phyloP scores from a whole-genome alignment of 768 basidiomycete genomes.

The Baorangia bicolor region DNA sequence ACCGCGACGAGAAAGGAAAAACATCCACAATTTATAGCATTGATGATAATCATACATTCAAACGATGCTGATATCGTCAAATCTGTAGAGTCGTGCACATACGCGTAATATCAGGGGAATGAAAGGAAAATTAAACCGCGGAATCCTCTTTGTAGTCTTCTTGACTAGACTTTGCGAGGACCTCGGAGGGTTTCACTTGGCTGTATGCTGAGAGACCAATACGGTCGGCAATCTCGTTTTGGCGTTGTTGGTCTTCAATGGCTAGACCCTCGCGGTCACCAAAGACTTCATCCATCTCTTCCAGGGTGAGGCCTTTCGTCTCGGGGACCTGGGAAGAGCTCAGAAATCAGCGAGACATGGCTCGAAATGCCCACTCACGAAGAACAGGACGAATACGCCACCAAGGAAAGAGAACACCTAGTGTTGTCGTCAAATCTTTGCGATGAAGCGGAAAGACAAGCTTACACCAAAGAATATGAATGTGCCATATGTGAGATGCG shows the following conservation, averaged over 20 bases:
- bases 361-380: conserved; percentile 40
- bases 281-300: conserved; percentile 82
- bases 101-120: background rate
- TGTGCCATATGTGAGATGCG: conserved; percentile 64
- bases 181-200: conserved; percentile 13
- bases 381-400: conserved; percentile 62
- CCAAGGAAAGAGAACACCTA: conserved; percentile 67
- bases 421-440: background rate
- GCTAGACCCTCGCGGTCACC: conserved; percentile 54
- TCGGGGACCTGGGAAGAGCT: conserved; percentile 52
- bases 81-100: background rate
- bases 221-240: conserved; percentile 52
- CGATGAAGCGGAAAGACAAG: background rate
- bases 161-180: conserved; percentile 14
- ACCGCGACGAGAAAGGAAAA: too few relatives aligned
- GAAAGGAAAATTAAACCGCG: background rate
- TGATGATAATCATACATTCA: background rate
- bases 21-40: background rate
- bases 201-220: conserved; percentile 54
- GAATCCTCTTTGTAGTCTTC: conserved; percentile 8
- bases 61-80: background rate
- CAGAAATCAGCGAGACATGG: background rate
- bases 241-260: conserved; percentile 51
- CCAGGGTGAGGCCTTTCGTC: conserved; percentile 69
- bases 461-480: conserved; percentile 75